A percentile compares a stretch with the other conserved stretches of the same genome.
Evolutionary conservation across 768 basidiomycete genomes (phyloP).

Genomic region (Leccinum olivaceopallidum): DNA sequence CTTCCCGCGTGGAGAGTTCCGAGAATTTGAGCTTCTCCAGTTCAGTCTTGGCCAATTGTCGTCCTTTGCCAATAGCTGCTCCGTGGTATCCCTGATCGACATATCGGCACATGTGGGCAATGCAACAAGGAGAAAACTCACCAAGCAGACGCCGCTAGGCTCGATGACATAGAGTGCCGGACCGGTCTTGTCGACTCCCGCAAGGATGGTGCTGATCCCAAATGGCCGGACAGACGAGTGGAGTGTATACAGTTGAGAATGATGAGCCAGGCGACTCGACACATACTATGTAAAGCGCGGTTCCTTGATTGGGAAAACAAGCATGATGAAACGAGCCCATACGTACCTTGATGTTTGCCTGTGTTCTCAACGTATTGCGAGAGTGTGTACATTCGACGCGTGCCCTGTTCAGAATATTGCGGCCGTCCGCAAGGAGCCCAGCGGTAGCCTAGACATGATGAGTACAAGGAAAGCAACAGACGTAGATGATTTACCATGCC

Average conservation of each 20-base stretch:
- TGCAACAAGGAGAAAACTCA: slow-evolving; percentile 38
- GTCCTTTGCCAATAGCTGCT: slow-evolving; percentile 97
- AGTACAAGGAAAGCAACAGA: background rate
- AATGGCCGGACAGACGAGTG: slow-evolving; percentile 98
- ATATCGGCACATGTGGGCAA: background rate
- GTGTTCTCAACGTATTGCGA: slow-evolving; percentile 70
- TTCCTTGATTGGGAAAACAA: background rate
- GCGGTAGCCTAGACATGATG: slow-evolving; percentile 71
- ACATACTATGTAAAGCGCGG: slow-evolving; percentile 41
- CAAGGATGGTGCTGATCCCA: slow-evolving; percentile 91
- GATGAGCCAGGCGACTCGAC: slow-evolving; percentile 81
- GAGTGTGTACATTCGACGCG: slow-evolving; percentile 79
- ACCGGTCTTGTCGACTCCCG: slow-evolving; percentile 83
- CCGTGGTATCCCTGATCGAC: slow-evolving; percentile 83
- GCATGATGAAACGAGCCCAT: background rate
- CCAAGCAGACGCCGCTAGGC: slow-evolving; percentile 91
- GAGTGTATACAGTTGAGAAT: slow-evolving; percentile 93
- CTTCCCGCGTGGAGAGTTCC: slow-evolving; percentile 79
- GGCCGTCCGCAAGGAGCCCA: slow-evolving; percentile 90
- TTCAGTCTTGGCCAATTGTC: slow-evolving; percentile 96
- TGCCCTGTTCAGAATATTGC: slow-evolving; percentile 82
- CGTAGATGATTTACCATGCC: slow-evolving; percentile 65
- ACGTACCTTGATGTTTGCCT: slow-evolving; percentile 77
- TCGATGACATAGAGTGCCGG: slow-evolving; percentile 90
- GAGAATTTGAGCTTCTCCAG: slow-evolving; percentile 92